Percentiles rank a stretch among this genome's conserved stretches.
phyloP scores from a whole-genome alignment of 306 rosid genomes.

The Canavalia ensiformis region DNA sequence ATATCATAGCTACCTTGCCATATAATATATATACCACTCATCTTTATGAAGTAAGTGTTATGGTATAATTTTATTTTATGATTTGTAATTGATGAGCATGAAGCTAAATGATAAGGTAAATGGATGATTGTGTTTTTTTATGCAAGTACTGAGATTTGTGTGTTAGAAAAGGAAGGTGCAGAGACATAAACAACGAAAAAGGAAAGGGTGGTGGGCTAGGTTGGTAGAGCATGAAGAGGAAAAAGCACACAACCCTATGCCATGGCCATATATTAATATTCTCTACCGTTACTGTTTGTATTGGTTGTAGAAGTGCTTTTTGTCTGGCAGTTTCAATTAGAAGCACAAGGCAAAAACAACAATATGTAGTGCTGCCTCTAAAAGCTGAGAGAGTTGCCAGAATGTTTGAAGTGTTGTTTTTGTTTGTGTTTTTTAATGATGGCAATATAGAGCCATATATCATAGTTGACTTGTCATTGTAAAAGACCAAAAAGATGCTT shows the following conservation, averaged over 20 bases:
- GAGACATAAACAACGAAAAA: slow-evolving; percentile 44
- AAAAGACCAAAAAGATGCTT: slow-evolving; percentile 47
- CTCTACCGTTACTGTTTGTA: slow-evolving; percentile 27
- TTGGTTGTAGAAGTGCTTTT: slow-evolving; percentile 49
- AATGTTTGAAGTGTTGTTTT: slow-evolving; percentile 40
- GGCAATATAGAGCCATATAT: slow-evolving; percentile 44
- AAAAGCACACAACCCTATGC: slow-evolving; percentile 44
- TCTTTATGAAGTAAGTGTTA: no score
- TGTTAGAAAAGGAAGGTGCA: slow-evolving; percentile 42
- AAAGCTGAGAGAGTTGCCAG: slow-evolving; percentile 57
- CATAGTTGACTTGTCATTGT: slow-evolving; percentile 67
- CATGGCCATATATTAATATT: background rate
- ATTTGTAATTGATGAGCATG: background rate
- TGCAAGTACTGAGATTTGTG: slow-evolving; percentile 41
- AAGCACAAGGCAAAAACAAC: slow-evolving; percentile 29
- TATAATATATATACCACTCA: background rate
- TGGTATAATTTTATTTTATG: background rate
- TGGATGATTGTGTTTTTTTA: slow-evolving; percentile 19
- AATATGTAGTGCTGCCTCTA: slow-evolving; percentile 46
- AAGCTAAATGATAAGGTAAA: slow-evolving; percentile 28
- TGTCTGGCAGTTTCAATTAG: slow-evolving; percentile 49
- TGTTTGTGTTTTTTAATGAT: slow-evolving; percentile 35
- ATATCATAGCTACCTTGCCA: background rate
- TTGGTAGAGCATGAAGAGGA: background rate
- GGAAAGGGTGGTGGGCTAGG: slow-evolving; percentile 51